Base-by-base conservation (phyloP, 495 filamentous ascomycete species). In the Neurospora sp. region DNA sequence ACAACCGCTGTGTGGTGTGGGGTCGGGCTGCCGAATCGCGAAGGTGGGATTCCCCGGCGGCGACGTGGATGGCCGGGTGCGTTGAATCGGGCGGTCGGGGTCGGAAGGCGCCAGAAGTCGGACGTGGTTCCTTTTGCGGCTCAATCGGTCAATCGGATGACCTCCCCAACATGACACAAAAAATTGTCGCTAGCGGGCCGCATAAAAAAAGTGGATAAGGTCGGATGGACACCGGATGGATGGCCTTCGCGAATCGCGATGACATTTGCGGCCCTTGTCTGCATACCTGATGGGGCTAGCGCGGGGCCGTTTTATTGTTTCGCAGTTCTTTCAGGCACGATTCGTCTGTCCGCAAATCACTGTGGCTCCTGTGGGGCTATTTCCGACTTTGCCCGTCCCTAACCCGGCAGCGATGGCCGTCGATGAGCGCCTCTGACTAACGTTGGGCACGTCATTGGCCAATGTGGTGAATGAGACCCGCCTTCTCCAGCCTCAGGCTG, bases 331-430 rank as follows among this genome's bases (percentile, higher is more conserved):
- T 61, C 53, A 61, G 53, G 53, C 53, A 61, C 53, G 12, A 61
- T 9, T 61, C 53, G 27, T 61, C 53, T 61, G 53, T 61, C 53
- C 27, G 53, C 53, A 61, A 61, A 61, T 61, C 53, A 35, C 27
- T 8, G 53, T 61, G 22, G 27, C 53, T 61, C 12, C 27, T 61
- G 27, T 61, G 53, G 53, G 76, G 76, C 68, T 73, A 61, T 42
- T 78, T 79, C 79, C 79, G 79, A 78, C 38, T 76, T 75, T 72
- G 72, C 74, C 78, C 79, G 76, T 48, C 7, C 18, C 31, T 22
- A 70, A 31, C 70, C 59, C 39, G 53, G 22, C 12, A 61, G 53
- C 53, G 12, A 61, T 61, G 53, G 27, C 41, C 61, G 37, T 35
- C 27, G 53, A 61, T 35, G 27, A 35, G 44, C 71, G 37, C 42